phyloP scores from a whole-genome alignment of 495 filamentous ascomycete genomes.

The Massariosphaeria phaeospora region DNA sequence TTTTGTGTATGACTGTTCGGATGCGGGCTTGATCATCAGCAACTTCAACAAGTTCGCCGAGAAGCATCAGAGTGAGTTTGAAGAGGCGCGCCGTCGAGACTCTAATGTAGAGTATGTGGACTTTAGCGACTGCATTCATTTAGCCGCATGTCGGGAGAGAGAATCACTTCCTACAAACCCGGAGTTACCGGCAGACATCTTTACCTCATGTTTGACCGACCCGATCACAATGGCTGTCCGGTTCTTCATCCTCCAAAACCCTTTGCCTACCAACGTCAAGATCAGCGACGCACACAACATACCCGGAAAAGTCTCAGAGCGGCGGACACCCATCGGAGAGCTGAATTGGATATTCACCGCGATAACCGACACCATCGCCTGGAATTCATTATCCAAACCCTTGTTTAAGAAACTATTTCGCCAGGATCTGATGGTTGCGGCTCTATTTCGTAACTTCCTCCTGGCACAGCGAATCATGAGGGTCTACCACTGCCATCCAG shows the following conservation, averaged over 20 bases:
- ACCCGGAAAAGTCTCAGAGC: conserved; percentile 80
- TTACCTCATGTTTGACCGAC: conserved; percentile 92
- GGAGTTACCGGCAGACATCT: conserved; percentile 87
- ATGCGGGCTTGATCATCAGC: conserved; percentile 88
- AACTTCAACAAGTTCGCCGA: conserved; percentile 93
- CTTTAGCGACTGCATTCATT: conserved; percentile 77
- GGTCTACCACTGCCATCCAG: conserved; percentile 88
- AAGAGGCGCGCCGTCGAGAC: conserved; percentile 65
- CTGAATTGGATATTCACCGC: conserved; percentile 99
- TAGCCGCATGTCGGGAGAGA: conserved; percentile 82
- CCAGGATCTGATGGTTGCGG: conserved; percentile 98
- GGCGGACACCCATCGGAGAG: conserved; percentile 92
- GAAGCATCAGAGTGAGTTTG: conserved; percentile 83
- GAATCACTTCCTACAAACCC: conserved; percentile 98
- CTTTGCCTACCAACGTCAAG: conserved; percentile 66
- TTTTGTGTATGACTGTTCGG: conserved; percentile 95
- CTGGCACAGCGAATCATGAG: conserved; percentile 93
- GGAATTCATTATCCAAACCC: conserved; percentile 84
- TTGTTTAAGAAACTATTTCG: conserved; percentile 95
- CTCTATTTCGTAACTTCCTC: conserved; percentile 92
- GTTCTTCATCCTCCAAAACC: conserved; percentile 91
- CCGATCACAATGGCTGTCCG: conserved; percentile 95
- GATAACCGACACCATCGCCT: conserved; percentile 98
- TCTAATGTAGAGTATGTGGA: conserved; percentile 66
- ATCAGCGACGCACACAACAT: conserved; percentile 75